Percentiles rank a stretch among this genome's conserved stretches.
Evolutionary conservation across 495 filamentous ascomycete species (phyloP).

Genomic region (Trichoderma asperelloides): DNA sequence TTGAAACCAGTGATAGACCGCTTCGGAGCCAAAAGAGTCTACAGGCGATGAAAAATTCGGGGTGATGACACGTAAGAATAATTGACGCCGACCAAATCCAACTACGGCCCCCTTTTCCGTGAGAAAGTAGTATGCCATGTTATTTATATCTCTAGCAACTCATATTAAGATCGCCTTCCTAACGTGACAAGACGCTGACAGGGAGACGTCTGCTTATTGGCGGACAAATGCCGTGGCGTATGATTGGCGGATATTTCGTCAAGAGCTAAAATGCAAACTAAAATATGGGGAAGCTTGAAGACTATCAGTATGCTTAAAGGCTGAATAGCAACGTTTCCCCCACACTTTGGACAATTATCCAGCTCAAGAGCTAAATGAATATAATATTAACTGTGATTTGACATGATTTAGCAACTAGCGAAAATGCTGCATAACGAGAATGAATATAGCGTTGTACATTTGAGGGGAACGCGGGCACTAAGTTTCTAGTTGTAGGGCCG

Average conservation of each 20-base stretch:
- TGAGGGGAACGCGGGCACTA: background rate
- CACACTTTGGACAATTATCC: background rate
- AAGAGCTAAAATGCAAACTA: background rate
- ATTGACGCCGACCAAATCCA: background rate
- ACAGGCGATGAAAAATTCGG: background rate
- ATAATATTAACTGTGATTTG: background rate
- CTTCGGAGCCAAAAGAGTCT: background rate
- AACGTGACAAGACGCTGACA: background rate
- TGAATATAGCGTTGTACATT: background rate
- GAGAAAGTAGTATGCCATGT: background rate
- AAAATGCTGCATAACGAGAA: background rate
- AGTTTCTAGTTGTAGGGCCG: background rate
- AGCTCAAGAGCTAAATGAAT: background rate
- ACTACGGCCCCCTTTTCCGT: background rate
- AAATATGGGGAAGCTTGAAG: background rate
- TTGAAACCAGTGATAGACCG: background rate
- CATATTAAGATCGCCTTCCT: background rate
- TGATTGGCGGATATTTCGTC: constrained; percentile 1
- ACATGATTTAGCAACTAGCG: background rate
- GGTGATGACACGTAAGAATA: background rate
- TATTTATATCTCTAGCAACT: background rate
- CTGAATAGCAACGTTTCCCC: background rate
- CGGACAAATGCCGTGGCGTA: background rate
- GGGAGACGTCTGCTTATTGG: background rate
- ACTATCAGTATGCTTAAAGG: background rate